Conservation (phyloP, 2,329 filamentous ascomycete genomes). For the Gyromitra esculenta region DNA sequence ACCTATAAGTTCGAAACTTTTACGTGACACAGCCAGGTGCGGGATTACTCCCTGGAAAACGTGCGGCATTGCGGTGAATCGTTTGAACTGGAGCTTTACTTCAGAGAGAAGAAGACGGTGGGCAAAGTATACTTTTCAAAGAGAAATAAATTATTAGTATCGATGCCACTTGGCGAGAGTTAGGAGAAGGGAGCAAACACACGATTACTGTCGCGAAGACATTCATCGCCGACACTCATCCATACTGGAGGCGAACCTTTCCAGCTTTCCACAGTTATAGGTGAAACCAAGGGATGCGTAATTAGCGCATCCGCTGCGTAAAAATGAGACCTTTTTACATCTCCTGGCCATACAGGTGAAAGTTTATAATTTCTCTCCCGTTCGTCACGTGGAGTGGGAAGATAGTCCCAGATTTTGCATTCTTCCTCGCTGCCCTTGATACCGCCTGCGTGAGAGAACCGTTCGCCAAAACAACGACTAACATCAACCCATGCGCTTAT, state of each 20-base stretch:
- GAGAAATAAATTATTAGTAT: conserved; percentile 1
- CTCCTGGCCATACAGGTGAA: conserved; percentile 69
- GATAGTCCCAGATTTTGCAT: conserved; percentile 69
- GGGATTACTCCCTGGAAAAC: conserved; percentile 72
- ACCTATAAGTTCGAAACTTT: conserved; percentile 19
- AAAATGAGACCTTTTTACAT: conserved; percentile 66
- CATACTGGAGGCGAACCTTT: conserved; percentile 72
- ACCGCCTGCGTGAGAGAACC: conserved; percentile 63
- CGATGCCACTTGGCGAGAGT: neutral
- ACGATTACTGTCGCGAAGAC: conserved; percentile 72
- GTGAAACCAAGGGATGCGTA: conserved; percentile 74
- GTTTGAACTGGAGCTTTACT: conserved; percentile 72
- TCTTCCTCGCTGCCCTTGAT: conserved; percentile 62
- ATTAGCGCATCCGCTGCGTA: conserved; percentile 68
- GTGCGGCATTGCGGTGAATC: conserved; percentile 85
- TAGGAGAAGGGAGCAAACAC: neutral
- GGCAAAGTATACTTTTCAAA: conserved; percentile 66
- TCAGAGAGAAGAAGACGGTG: conserved; percentile 67
- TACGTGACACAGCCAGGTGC: conserved; percentile 57
- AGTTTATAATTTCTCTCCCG: conserved; percentile 60
- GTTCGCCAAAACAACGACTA: conserved; percentile 64
- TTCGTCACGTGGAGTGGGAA: conserved; percentile 63
- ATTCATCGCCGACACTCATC: conserved; percentile 75
- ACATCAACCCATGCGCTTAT: conserved; percentile 78
- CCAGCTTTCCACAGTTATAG: conserved; percentile 71